phyloP scores from a whole-genome alignment of 2,329 filamentous ascomycete species.

The Dothideomycetidae sp. region DNA sequence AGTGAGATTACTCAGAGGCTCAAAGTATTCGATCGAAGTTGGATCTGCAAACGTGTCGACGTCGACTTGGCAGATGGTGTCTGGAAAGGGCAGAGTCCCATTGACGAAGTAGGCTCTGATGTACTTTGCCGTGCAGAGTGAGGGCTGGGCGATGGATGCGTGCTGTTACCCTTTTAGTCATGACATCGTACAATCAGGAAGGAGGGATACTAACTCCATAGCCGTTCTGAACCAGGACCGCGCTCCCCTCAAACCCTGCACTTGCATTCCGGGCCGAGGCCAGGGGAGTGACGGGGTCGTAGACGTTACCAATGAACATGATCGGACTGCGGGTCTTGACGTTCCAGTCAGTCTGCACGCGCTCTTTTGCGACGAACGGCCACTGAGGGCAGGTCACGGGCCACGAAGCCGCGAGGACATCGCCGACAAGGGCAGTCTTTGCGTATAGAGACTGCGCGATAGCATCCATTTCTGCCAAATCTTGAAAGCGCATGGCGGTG shows the following conservation, averaged over 20 bases:
- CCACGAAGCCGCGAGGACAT: neutral
- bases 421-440: neutral
- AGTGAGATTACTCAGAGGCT: too few relatives aligned
- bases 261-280: conserved; percentile 2
- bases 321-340: conserved; percentile 18
- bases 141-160: conserved; percentile 17
- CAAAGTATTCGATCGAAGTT: too few relatives aligned
- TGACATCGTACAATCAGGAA: neutral
- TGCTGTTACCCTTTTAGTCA: conserved; percentile 13
- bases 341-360: conserved; percentile 23
- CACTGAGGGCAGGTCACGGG: conserved; percentile 25
- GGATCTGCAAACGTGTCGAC: conserved; percentile 4
- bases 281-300: conserved; percentile 23
- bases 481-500: neutral
- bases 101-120: conserved; percentile 2
- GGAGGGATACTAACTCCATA: conserved; percentile 10
- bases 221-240: conserved; percentile 22
- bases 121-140: conserved; percentile 9
- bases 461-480: neutral
- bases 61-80: conserved; percentile 5
- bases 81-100: conserved; percentile 1
- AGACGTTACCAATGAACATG: conserved; percentile 20
- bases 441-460: neutral
- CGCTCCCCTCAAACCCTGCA: neutral
- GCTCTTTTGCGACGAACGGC: conserved; percentile 26